A percentile compares a stretch with the other conserved stretches of the same genome.
Evolutionary conservation across 192 early-diverging fungal species (phyloP).

Genomic region (Linderina pennispora): DNA sequence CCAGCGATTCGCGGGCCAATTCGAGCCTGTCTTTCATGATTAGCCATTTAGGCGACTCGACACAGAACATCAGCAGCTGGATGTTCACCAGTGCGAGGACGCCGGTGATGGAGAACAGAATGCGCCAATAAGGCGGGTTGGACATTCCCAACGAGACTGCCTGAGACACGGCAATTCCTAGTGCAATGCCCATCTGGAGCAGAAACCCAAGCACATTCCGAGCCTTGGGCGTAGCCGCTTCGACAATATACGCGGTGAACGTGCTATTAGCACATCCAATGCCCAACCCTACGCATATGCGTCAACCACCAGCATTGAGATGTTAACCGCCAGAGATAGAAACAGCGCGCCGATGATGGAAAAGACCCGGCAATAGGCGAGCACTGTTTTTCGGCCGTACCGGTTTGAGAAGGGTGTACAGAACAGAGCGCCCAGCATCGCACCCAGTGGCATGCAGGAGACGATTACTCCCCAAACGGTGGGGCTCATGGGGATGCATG

Average conservation of each 20-base stretch:
- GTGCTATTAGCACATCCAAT: slow-evolving; percentile 56
- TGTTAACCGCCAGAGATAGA: slow-evolving; percentile 49
- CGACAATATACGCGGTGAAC: slow-evolving; percentile 63
- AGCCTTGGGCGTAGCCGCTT: slow-evolving; percentile 63
- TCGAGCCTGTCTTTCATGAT: slow-evolving; percentile 48
- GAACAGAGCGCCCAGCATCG: slow-evolving; percentile 54
- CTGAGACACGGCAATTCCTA: slow-evolving; percentile 66
- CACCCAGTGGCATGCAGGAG: slow-evolving; percentile 53
- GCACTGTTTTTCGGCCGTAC: slow-evolving; percentile 55
- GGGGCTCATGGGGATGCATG: slow-evolving; percentile 28
- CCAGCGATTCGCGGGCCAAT: slow-evolving; percentile 45
- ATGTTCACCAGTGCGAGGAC: slow-evolving; percentile 48
- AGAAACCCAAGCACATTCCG: slow-evolving; percentile 62
- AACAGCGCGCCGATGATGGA: slow-evolving; percentile 56
- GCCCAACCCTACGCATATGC: slow-evolving; percentile 62
- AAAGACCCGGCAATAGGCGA: slow-evolving; percentile 59
- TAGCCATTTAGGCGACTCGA: slow-evolving; percentile 74
- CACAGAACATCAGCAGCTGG: slow-evolving; percentile 53
- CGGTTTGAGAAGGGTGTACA: slow-evolving; percentile 47
- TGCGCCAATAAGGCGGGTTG: slow-evolving; percentile 62
- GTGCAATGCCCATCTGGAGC: slow-evolving; percentile 64
- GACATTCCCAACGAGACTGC: slow-evolving; percentile 53
- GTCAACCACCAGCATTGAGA: slow-evolving; percentile 55
- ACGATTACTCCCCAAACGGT: slow-evolving; percentile 47
- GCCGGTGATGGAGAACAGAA: slow-evolving; percentile 54